phyloP scores from a whole-genome alignment of 257 asterid species.

The Nyctanthes arbortristis region DNA sequence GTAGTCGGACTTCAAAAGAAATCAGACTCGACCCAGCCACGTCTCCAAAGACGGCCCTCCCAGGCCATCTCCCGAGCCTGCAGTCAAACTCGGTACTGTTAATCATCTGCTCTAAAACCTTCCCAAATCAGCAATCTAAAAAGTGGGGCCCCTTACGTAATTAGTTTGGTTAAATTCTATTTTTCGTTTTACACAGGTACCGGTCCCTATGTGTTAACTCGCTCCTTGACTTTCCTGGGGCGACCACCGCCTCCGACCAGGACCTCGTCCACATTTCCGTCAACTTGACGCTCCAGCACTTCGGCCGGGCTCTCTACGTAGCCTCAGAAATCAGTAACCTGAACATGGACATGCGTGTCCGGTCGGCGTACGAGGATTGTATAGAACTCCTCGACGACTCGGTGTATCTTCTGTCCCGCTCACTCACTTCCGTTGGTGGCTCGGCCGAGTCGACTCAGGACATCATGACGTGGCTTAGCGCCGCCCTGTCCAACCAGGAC shows the following conservation, averaged over 20 bases:
- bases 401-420: conserved; percentile 62
- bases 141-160: too few species aligned
- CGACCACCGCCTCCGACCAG: conserved; percentile 63
- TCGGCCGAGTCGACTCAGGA: conserved; percentile 52
- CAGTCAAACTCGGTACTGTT: conserved; percentile 43
- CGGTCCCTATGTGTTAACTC: conserved; percentile 71
- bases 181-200: too few species aligned
- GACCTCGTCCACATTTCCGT: conserved; percentile 93
- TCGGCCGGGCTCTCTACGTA: conserved; percentile 59
- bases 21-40: conserved; percentile 26
- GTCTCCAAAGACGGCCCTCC: conserved; percentile 50
- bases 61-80: conserved; percentile 75
- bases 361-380: conserved; percentile 88
- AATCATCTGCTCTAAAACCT: neutral
- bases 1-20: conserved; percentile 37
- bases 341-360: conserved; percentile 56
- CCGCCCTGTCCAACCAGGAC: conserved; percentile 89
- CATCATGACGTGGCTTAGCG: conserved; percentile 94
- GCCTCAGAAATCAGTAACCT: conserved; percentile 62
- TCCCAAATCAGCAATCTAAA: too few species aligned
- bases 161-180: too few species aligned
- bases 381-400: conserved; percentile 83
- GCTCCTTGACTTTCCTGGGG: conserved; percentile 75
- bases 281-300: conserved; percentile 70
- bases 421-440: conserved; percentile 55